Percentiles rank a stretch among this genome's conserved stretches.
Evolutionary conservation across 2,329 filamentous ascomycete genomes (phyloP).

Genomic region (Phaeosphaeriaceae sp.): DNA sequence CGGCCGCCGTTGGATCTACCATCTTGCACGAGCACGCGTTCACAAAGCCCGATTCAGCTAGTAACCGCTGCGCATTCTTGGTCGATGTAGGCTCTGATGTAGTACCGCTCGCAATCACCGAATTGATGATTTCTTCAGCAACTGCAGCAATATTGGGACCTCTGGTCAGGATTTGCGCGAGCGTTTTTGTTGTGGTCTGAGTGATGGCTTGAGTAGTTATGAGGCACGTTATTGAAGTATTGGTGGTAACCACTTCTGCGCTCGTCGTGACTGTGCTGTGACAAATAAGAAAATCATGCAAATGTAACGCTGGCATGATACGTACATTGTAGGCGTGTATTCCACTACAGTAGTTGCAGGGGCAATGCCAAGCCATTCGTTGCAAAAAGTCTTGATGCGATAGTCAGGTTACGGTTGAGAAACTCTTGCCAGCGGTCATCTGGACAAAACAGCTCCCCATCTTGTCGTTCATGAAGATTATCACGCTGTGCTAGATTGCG

Average conservation of each 20-base stretch:
- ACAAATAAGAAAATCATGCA: conserved; percentile 9
- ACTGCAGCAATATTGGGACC: conserved; percentile 24
- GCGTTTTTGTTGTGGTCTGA: conserved; percentile 27
- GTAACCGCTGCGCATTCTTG: conserved; percentile 16
- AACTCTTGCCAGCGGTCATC: conserved; percentile 23
- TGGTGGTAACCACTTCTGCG: conserved; percentile 22
- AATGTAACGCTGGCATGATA: neutral
- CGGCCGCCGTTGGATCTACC: conserved; percentile 36
- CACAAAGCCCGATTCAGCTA: conserved; percentile 29
- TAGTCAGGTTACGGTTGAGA: conserved; percentile 16
- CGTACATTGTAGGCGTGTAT: conserved; percentile 34
- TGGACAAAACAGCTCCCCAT: conserved; percentile 20
- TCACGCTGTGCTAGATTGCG: conserved; percentile 2
- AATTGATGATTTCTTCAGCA: conserved; percentile 29
- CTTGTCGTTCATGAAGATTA: conserved; percentile 24
- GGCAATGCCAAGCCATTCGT: conserved; percentile 34
- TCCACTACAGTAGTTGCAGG: conserved; percentile 30
- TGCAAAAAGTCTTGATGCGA: conserved; percentile 34
- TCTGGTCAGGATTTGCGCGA: conserved; percentile 17
- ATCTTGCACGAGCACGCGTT: conserved; percentile 41
- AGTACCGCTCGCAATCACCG: conserved; percentile 28
- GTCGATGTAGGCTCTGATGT: conserved; percentile 12
- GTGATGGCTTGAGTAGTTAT: conserved; percentile 31
- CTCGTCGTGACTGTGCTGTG: conserved; percentile 29
- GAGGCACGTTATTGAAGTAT: conserved; percentile 20